Percentiles rank a stretch among this genome's conserved stretches.
phyloP scores from a whole-genome alignment of 257 asterid species.

The Fraxinus pennsylvanica region DNA sequence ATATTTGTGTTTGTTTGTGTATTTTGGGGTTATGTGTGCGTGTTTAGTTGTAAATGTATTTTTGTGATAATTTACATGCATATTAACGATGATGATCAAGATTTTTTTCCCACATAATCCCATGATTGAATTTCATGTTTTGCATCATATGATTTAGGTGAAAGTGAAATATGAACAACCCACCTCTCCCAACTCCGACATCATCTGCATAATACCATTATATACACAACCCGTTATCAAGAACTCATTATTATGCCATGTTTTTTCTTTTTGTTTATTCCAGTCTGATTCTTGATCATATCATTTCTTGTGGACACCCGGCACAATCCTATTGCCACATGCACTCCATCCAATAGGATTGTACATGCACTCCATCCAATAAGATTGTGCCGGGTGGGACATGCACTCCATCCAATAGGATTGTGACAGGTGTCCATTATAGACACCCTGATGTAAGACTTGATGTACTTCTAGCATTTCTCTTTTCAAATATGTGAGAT shows the following conservation, averaged over 20 bases:
- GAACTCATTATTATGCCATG: background rate
- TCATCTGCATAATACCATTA: too few species aligned
- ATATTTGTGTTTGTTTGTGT: background rate
- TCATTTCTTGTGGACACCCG: too few species aligned
- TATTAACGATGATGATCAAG: conserved; percentile 14
- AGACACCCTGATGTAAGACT: too few species aligned
- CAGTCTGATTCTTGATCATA: background rate
- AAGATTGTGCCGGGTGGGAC: too few species aligned
- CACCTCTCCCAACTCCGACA: background rate
- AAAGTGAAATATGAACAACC: background rate
- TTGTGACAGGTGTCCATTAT: too few species aligned
- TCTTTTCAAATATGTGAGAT: too few species aligned
- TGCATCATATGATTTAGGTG: conserved; percentile 1
- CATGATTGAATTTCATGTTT: conserved; percentile 11
- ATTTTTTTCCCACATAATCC: background rate
- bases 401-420: too few species aligned
- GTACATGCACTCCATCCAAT: too few species aligned
- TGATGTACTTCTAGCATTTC: too few species aligned
- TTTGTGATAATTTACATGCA: background rate
- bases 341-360: too few species aligned
- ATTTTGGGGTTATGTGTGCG: background rate
- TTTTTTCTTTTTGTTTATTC: background rate
- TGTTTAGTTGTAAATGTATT: background rate
- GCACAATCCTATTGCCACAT: too few species aligned
- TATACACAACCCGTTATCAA: background rate